phyloP scores from a whole-genome alignment of 345 rosid genomes.

The Moringa oleifera region DNA sequence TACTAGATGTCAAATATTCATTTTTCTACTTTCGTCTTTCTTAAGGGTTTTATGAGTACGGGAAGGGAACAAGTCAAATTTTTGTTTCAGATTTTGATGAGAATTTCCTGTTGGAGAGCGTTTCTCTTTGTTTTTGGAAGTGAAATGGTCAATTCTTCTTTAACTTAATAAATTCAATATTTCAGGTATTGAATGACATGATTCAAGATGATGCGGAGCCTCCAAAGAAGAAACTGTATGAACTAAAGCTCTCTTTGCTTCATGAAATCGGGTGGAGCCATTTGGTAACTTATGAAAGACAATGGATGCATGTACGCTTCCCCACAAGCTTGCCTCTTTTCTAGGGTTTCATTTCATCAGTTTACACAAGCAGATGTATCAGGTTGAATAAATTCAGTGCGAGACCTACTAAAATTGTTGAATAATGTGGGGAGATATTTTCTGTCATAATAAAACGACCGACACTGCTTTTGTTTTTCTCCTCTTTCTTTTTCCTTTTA shows the following conservation, averaged over 20 bases:
- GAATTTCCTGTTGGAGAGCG: too few relatives aligned
- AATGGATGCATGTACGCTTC: slow-evolving; percentile 91
- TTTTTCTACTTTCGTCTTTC: too few relatives aligned
- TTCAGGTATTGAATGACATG: slow-evolving; percentile 66
- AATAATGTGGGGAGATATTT: too few relatives aligned
- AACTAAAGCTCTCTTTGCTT: slow-evolving; percentile 66
- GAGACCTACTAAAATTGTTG: not conserved
- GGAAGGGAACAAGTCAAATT: too few relatives aligned
- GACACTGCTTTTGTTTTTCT: too few relatives aligned
- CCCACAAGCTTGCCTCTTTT: slow-evolving; percentile 74
- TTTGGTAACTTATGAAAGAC: slow-evolving; percentile 54
- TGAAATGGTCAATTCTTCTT: too few relatives aligned
- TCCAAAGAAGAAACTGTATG: slow-evolving; percentile 76
- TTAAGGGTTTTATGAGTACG: too few relatives aligned
- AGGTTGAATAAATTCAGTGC: not conserved
- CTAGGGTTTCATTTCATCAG: slow-evolving; percentile 17
- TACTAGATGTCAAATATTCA: too few relatives aligned
- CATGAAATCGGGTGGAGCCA: slow-evolving; percentile 86
- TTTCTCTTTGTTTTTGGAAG: too few relatives aligned
- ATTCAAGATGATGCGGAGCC: slow-evolving; percentile 69
- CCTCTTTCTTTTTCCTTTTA: too few relatives aligned
- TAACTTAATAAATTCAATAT: not conserved
- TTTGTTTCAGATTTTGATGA: too few relatives aligned
- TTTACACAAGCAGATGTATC: not conserved
- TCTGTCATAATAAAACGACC: too few relatives aligned